Conservation (phyloP, 176 grass and related monocot genomes). For the Musa beccarii region DNA sequence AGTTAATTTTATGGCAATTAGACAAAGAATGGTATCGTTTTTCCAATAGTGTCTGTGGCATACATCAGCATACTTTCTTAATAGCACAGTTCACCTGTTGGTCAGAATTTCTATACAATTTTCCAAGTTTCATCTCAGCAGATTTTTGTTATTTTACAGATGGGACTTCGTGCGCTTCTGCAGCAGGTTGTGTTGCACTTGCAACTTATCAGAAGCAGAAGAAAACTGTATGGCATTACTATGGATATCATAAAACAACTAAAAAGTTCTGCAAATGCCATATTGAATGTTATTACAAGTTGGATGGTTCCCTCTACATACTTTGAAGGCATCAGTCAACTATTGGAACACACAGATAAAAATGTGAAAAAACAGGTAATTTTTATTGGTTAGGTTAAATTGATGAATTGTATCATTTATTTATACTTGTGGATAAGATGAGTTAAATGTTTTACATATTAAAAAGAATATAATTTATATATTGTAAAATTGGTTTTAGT, state of each 20-base stretch:
- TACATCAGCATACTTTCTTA: too few relatives aligned
- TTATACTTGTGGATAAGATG: neutral
- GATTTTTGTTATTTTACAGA: slow-evolving; percentile 33
- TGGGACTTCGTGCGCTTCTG: slow-evolving; percentile 62
- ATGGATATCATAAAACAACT: slow-evolving; percentile 39
- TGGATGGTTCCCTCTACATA: slow-evolving; percentile 80
- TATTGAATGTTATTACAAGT: slow-evolving; percentile 46
- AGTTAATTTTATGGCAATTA: too few relatives aligned
- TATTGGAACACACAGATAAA: slow-evolving; percentile 56
- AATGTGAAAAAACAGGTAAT: slow-evolving; percentile 81
- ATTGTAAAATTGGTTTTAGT: neutral
- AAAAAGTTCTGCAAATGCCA: slow-evolving; percentile 37
- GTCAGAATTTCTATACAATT: neutral
- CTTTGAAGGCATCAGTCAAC: slow-evolving; percentile 53
- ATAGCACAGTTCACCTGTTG: neutral
- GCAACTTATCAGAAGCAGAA: slow-evolving; percentile 37
- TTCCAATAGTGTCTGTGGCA: too few relatives aligned
- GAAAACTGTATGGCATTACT: slow-evolving; percentile 34
- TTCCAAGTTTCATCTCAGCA: neutral
- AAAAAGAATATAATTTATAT: neutral
- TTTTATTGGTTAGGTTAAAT: neutral
- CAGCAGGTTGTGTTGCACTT: slow-evolving; percentile 60
- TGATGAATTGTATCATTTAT: slow-evolving; percentile 9
- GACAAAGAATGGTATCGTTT: too few relatives aligned
- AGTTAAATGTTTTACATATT: neutral